A percentile compares a stretch with the other conserved stretches of the same genome.
Evolutionary conservation across 768 basidiomycete species (phyloP).

Genomic region (Termitomyces sp.): DNA sequence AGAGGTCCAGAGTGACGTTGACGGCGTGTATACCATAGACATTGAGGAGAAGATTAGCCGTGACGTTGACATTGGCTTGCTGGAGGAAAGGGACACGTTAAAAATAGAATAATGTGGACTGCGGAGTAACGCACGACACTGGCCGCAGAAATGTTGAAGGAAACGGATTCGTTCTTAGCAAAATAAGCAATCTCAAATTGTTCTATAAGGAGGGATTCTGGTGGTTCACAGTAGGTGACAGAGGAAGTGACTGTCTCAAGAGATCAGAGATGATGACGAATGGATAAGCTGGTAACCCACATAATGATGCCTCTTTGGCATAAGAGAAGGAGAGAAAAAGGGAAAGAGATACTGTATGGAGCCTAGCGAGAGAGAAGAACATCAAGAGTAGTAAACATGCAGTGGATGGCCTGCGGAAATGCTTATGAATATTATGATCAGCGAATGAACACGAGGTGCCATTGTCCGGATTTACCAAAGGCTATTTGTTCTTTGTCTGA

Average conservation of each 20-base stretch:
- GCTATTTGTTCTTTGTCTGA: constrained; percentile 8
- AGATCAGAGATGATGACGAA: constrained; percentile 12
- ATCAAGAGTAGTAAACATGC: constrained; percentile 40
- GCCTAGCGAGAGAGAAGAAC: constrained; percentile 69
- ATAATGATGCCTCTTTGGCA: constrained; percentile 56
- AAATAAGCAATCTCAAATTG: constrained; percentile 75
- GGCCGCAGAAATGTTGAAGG: constrained; percentile 83
- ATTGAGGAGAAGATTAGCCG: constrained; percentile 77
- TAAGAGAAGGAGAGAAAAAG: constrained; percentile 31
- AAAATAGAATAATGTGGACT: constrained; percentile 9
- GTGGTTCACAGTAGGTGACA: constrained; percentile 82
- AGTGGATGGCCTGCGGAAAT: background rate
- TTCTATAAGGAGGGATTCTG: constrained; percentile 75
- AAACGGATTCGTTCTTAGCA: constrained; percentile 65
- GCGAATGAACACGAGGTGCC: constrained; percentile 9
- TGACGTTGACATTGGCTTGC: constrained; percentile 76
- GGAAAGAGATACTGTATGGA: constrained; percentile 55
- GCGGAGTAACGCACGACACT: constrained; percentile 63
- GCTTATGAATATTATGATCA: background rate
- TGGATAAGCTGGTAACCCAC: constrained; percentile 39
- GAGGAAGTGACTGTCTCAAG: constrained; percentile 69
- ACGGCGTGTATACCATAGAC: constrained; percentile 85
- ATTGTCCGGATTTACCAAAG: constrained; percentile 14
- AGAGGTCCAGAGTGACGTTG: constrained; percentile 87
- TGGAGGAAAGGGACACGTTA: constrained; percentile 25